Base-by-base conservation (phyloP, 2,329 filamentous ascomycete genomes). In the Macroventuria anomochaeta region DNA sequence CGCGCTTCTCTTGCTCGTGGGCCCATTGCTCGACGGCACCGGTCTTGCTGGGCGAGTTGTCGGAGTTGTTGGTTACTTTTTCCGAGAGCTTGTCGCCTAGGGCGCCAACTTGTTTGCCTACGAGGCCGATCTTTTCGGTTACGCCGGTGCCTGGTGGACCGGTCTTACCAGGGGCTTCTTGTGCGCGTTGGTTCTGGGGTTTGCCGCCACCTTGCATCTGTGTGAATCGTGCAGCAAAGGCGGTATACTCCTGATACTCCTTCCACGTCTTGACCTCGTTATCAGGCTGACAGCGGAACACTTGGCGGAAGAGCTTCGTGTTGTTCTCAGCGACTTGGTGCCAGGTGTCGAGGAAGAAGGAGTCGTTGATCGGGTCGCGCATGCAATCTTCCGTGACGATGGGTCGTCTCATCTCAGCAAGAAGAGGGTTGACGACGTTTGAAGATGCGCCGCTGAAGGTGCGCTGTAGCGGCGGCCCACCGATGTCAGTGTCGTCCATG, bases 281-380 rank as follows among this genome's bases (percentile, higher is more conserved):
- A 72, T 99, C 95, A 1, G 95, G 95, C 90, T 96, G 96, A 75
- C 93, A 97, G 39, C 93, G 87, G 79, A 99, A 99, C 7, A 99
- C 93, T 57, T 89, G 86, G 26, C 95, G 89, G 77, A 90, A 99
- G 40, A 99, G 84, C 71, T 92, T 93, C 3, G 95, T 99, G 73
- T 99, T 99, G 79, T 97, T 97, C 59, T 89, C 87, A 0, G 95
- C 95, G 46, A 92, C 87, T 15, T 86, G 83, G 61, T 88, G 87
- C 96, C 96, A 99, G 1, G 91, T 87, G 58, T 96, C 90, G 38
- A 95, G 85, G 71, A 91, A 90, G 75, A 99, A 99, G 1, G 83
- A 79, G 47, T 91, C 83, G 53, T 88, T 87, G 33, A 99, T 77
- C 0, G 96, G 95, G 74, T 99, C 95, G 13, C 83, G 85, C 92